Conservation (phyloP, 768 basidiomycete species). For the Kwoniella europaea region DNA sequence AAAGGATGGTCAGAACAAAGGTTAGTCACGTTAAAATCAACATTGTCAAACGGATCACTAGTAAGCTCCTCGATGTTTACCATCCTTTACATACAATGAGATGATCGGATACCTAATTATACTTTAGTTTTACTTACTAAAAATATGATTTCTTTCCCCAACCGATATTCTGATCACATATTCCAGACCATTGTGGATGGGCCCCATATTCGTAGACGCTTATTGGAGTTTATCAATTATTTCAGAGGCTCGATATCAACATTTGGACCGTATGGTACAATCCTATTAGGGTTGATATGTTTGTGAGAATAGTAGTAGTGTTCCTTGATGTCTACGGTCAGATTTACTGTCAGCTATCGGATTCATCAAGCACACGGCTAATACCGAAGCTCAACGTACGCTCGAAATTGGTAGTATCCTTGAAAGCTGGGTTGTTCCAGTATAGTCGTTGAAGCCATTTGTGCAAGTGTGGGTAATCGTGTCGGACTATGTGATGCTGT, state of each 20-base stretch:
- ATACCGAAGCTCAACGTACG: slow-evolving; percentile 62
- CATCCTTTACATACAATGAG: slow-evolving; percentile 3
- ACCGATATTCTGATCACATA: background rate
- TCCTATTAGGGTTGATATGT: slow-evolving; percentile 76
- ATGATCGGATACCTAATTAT: background rate
- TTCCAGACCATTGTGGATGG: background rate
- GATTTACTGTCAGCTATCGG: background rate
- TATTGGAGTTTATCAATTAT: background rate
- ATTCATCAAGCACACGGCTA: too few species aligned
- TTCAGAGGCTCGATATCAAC: slow-evolving; percentile 68
- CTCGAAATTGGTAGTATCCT: slow-evolving; percentile 81
- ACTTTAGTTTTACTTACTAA: background rate
- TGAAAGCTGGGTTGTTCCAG: slow-evolving; percentile 88
- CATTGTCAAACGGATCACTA: too few species aligned
- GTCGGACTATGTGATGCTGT: slow-evolving; percentile 63
- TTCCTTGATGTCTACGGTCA: slow-evolving; percentile 53
- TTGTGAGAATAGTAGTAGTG: slow-evolving; percentile 58
- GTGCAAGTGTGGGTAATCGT: slow-evolving; percentile 84
- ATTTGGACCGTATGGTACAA: slow-evolving; percentile 77
- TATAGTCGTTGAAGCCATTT: slow-evolving; percentile 82
- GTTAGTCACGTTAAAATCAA: slow-evolving; percentile 2
- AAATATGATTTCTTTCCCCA: background rate
- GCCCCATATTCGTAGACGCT: background rate
- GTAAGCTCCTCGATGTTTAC: background rate
- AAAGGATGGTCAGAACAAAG: slow-evolving; percentile 34